Conservation (phyloP, 1,284 basidiomycete genomes). For the Sparassis latifolia region DNA sequence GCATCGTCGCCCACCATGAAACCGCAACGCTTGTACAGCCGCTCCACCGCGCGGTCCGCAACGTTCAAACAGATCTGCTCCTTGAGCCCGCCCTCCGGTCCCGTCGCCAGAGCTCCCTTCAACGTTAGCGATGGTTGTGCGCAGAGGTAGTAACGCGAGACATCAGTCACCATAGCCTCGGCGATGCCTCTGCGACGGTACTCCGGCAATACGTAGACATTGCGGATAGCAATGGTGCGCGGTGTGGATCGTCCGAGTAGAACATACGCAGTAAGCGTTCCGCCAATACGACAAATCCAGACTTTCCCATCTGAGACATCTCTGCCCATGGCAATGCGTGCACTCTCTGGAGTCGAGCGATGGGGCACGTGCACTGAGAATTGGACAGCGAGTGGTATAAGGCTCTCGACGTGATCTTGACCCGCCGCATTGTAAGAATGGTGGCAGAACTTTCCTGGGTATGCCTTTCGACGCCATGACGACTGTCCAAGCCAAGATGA, state of each 20-base stretch:
- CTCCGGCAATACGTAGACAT: conserved; percentile 15
- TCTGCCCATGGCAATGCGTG: background rate
- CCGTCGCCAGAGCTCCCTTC: conserved; percentile 5
- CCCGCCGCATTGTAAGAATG: conserved; percentile 7
- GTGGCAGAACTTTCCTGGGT: conserved; percentile 3
- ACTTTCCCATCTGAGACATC: conserved; percentile 4
- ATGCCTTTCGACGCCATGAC: conserved; percentile 4
- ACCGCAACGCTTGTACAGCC: conserved; percentile 4
- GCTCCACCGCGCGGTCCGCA: background rate
- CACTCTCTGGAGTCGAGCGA: conserved; percentile 6
- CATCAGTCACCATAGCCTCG: conserved; percentile 14
- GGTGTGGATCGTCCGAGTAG: conserved; percentile 13
- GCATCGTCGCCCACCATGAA: conserved; percentile 3
- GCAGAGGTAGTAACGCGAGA: conserved; percentile 16
- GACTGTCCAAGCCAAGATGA: conserved; percentile 13
- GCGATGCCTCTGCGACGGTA: conserved; percentile 18
- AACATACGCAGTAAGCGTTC: conserved; percentile 10
- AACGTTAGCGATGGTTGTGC: conserved; percentile 9
- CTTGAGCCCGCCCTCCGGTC: conserved; percentile 9
- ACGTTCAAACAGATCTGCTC: conserved; percentile 4
- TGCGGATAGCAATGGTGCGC: conserved; percentile 18
- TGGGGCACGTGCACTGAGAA: conserved; percentile 6
- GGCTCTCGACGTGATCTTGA: conserved; percentile 8
- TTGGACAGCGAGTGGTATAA: conserved; percentile 13
- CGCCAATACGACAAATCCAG: conserved; percentile 13